Evolutionary conservation across 1,284 basidiomycete genomes (phyloP).

Genomic region (Irpex lacteus): DNA sequence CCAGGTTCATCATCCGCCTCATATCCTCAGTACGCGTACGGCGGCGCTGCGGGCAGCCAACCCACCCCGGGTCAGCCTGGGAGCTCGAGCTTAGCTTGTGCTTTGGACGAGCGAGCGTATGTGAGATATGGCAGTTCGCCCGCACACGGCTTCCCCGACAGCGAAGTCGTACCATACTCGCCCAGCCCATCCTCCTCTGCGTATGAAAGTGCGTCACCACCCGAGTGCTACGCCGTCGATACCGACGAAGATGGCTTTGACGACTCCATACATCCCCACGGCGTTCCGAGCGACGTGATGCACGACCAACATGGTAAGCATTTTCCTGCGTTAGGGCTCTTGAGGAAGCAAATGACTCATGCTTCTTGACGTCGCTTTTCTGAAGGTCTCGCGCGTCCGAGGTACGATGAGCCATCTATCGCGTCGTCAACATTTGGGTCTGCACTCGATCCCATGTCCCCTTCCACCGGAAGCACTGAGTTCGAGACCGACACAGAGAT

Average conservation of each 20-base stretch:
- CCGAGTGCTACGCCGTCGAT: background rate
- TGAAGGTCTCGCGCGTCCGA: background rate
- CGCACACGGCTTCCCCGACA: background rate
- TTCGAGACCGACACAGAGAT: constrained; percentile 4
- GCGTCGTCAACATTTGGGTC: background rate
- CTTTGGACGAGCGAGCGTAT: constrained; percentile 3
- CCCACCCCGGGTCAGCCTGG: background rate
- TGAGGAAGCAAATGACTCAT: no score
- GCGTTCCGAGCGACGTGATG: background rate
- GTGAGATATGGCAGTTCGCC: no score
- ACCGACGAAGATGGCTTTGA: background rate
- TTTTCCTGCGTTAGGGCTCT: no score
- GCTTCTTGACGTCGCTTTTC: no score
- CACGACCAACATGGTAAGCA: background rate
- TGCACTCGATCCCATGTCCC: background rate
- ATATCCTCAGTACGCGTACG: background rate
- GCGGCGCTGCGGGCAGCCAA: background rate
- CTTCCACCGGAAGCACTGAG: background rate
- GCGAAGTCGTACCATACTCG: constrained; percentile 5
- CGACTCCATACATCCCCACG: background rate
- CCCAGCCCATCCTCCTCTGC: background rate
- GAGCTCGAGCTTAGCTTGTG: constrained; percentile 9
- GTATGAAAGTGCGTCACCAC: background rate
- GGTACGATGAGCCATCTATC: background rate
- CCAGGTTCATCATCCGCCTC: background rate